Evolutionary conservation across 345 rosid genomes (phyloP), one percentile per base, ranked within the genome.

Genomic region (Eucalyptus coolabah): DNA sequence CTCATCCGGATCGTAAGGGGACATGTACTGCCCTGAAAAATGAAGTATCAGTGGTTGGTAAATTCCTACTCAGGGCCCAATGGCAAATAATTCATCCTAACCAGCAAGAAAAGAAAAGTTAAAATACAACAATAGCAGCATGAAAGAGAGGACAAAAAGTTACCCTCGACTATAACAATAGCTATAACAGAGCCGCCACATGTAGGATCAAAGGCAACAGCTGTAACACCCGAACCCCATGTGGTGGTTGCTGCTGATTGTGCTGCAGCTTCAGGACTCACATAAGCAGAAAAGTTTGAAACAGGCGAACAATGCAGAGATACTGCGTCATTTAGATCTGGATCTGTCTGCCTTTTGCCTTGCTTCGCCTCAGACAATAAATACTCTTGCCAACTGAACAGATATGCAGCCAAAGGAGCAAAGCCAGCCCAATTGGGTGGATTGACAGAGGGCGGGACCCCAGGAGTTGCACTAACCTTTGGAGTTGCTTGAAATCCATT

Each of bases 161-260:
- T 96, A 98, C 99, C 99, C 88, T 98, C 99, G 91, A 97, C 99
- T 91, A 98, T 97, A 88, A 97, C 99, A 92, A 97, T 97, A 56
- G 99, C 97, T 90, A 98, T 96, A 87, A 98, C 99, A 89, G 99
- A 98, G 91, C 99, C 99, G 90, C 99, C 99, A 80, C 95, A 93
- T 88, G 99, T 97, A 86, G 99, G 99, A 96, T 98, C 99, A 93
- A 98, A 98, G 90, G 99, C 98, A 93, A 98, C 98, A 67, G 99
- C 99, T 88, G 99, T 98, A 89, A 98, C 99, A 89, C 99, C 99
- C 92, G 99, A 98, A 65, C 99, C 99, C 99, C 99, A 98, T 53
- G 99, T 98, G 80, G 99, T 98, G 77, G 99, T 96, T 91, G 99
- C 99, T 37, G 98, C 99, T 88, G 99, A 96, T 89, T 96, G 99